Evolutionary conservation across 2,329 filamentous ascomycete genomes (phyloP).

Genomic region (Fusarium continuum): DNA sequence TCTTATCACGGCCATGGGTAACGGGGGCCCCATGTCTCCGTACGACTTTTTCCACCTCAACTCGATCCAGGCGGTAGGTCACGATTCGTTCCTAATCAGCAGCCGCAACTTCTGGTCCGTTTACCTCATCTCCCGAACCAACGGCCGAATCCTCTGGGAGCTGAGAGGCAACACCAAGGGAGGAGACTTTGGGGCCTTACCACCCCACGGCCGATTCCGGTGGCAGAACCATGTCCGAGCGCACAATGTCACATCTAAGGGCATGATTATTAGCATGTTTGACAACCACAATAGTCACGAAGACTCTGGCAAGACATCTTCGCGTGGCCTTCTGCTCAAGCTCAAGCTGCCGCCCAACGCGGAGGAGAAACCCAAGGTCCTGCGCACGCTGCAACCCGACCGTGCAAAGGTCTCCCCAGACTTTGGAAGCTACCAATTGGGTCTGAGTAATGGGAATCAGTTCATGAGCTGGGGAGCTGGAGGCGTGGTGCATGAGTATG

Average conservation of each 20-base stretch:
- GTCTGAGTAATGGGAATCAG: conserved; percentile 36
- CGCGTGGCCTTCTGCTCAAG: conserved; percentile 21
- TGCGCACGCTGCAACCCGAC: conserved; percentile 19
- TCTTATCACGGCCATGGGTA: conserved; percentile 10
- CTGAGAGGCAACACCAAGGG: conserved; percentile 39
- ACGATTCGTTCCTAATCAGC: conserved; percentile 37
- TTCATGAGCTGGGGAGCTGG: conserved; percentile 37
- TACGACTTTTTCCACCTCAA: conserved; percentile 44
- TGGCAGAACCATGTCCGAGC: conserved; percentile 51
- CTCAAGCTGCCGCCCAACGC: conserved; percentile 29
- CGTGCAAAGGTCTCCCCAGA: conserved; percentile 14
- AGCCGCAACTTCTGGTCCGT: conserved; percentile 37
- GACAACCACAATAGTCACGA: conserved; percentile 48
- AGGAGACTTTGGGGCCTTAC: conserved; percentile 37
- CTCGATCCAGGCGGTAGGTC: conserved; percentile 34
- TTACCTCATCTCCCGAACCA: conserved; percentile 34
- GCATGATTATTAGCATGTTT: conserved; percentile 46
- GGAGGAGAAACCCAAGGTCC: conserved; percentile 6
- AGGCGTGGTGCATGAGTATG: conserved; percentile 41
- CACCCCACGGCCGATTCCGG: conserved; percentile 44
- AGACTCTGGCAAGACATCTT: conserved; percentile 4
- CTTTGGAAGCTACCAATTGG: conserved; percentile 33
- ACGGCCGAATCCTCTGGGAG: conserved; percentile 38
- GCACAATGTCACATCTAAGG: conserved; percentile 29
- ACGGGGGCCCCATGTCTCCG: conserved; percentile 9